Base-by-base conservation (phyloP, 495 filamentous ascomycete genomes). In the Aspergillus mulundensis region DNA sequence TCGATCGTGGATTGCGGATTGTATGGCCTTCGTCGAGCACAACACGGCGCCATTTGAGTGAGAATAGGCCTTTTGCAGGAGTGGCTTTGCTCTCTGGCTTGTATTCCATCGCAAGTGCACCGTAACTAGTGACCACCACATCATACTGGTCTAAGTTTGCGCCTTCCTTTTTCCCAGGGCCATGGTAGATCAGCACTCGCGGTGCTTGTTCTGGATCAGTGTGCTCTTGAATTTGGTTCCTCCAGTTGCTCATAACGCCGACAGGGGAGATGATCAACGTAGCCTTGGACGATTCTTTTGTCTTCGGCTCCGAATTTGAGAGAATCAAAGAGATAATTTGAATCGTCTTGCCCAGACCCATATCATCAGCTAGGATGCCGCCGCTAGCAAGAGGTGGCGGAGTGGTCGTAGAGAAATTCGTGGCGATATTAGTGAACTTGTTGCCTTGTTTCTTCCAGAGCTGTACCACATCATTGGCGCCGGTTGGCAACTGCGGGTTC, bases 201-300 rank as follows among this genome's bases (percentile, higher is more conserved):
- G 91, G 81, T 2, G 75, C 66, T 50, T 79, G 69, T 11, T 88
- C 78, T 5, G 75, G 63, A 16, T 80, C 73, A 12, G 92, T 79
- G 61, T 97, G 92, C 30, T 84, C 81, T 49, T 83, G 69, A 24
- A 94, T 90, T 68, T 96, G 91, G 30, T 85, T 83, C 53, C 80
- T 83, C 92, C 92, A 97, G 61, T 97, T 96, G 62, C 87, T 92
- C 88, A 97, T 94, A 8, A 96, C 89, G 46, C 86, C 84, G 0
- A 95, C 81, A 0, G 92, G 92, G 2, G 89, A 83, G 30, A 96
- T 77, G 56, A 97, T 94, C 25, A 97, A 74, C 5, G 91, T 94
- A 19, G 79, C 76, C 14, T 81, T 83, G 18, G 76, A 66, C 5
- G 72, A 68, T 0, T 46, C 57, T 5, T 65, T 57, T n/a, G 66